These are phyloP conservation scores for Trypanosoma rangeli DNA, from an alignment of 208 protist genomes.

Conservation along the genomic window DNA sequence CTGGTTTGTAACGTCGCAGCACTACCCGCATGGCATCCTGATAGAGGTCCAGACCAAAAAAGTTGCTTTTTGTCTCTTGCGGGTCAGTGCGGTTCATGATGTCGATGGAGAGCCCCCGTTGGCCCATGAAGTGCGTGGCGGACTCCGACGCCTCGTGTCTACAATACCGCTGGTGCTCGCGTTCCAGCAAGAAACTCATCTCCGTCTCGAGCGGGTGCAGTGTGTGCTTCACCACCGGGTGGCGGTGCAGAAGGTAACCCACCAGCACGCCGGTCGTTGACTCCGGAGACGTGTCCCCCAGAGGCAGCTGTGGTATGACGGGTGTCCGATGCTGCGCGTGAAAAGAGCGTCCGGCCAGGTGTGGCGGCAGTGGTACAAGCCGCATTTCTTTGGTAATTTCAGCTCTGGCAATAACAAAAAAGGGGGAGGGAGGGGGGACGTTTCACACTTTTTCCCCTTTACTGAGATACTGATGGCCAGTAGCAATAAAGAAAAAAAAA, in stretches of 20 bases:
- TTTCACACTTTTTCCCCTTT: no score
- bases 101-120: conserved; percentile 69
- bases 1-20: conserved; percentile 72
- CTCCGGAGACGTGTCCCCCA: conserved; percentile 12
- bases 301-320: conserved; percentile 59
- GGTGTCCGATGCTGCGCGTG: conserved; percentile 83
- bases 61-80: conserved; percentile 69
- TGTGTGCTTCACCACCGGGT: conserved; percentile 75
- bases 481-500: background rate
- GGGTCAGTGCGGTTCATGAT: conserved; percentile 60
- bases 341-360: conserved; percentile 29
- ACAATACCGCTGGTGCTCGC: conserved; percentile 81
- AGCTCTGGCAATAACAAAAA: background rate
- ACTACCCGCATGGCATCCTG: conserved; percentile 79
- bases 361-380: background rate
- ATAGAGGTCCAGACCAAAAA: conserved; percentile 80
- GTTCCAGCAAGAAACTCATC: conserved; percentile 72
- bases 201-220: conserved; percentile 77
- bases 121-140: conserved; percentile 68
- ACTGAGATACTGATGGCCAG: background rate
- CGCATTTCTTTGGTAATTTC: conserved; percentile 21
- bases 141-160: conserved; percentile 71
- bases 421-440: conserved; percentile 5
- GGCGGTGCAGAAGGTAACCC: conserved; percentile 70
- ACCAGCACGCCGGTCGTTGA: conserved; percentile 36